Evolutionary conservation across 331 rosid species (phyloP), one percentile per base, ranked within the genome.

Genomic region (Arachis monticola): DNA sequence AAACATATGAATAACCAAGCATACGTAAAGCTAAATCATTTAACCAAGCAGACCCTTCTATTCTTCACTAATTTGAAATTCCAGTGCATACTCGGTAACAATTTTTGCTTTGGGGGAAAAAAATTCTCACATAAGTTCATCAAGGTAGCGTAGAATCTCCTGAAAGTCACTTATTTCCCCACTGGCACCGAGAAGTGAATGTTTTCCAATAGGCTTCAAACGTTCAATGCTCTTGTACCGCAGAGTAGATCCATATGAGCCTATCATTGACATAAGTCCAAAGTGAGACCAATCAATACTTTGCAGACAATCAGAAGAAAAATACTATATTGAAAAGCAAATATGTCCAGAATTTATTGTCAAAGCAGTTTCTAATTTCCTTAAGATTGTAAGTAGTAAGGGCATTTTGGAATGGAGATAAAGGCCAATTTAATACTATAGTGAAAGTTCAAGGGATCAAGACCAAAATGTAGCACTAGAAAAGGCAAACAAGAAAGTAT

Each of bases 161-260:
- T 92, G 98, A 75, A 90, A 92, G 52, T 90, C 98, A 80, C 98
- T 92, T 70, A 90, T 79, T 85, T 92, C 98, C 62, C 96, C 96
- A 56, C 94, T 92, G 64, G 92, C 96, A 47, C 94, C 94, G 7
- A 92, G 87, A 61, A 92, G 89, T 68, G 98, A 88, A 84, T 90
- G 96, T 50, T 92, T 92, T 78, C 98, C 96, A 55, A 90, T 67
- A 30, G 94, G 86, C 87, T 90, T 92, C 79, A 92, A 65, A 45
- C 96, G 85, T 75, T 87, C 96, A 64, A 92, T 85, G 50, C 91
- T 88, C 87, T 92, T 90, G 76, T 90, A 92, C 53, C 96, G 88
- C 88, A 92, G 82, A 31, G 96, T 92, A 65, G 94, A 92, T 53
- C 96, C 97, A 81, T 90, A 92, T 3, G 97, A 92, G 69, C 96